Conservation (phyloP, 192 early-diverging fungal genomes). For the Glomus cerebriforme region DNA sequence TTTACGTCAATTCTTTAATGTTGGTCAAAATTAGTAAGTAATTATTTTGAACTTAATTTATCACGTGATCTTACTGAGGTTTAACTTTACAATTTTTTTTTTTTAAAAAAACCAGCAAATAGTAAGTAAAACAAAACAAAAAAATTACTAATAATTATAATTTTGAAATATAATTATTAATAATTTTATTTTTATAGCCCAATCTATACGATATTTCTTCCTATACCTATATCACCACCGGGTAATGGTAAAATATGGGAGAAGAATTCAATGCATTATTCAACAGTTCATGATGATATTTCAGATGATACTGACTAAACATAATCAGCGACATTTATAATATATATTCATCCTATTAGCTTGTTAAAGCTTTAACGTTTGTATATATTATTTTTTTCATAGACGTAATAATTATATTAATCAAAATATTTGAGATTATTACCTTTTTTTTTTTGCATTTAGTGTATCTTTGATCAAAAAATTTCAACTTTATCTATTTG, state of each 20-base stretch:
- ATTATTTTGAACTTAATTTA: neutral
- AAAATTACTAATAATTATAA: constrained; percentile 4
- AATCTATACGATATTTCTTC: constrained; percentile 54
- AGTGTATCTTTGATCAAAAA: neutral
- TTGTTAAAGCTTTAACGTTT: neutral
- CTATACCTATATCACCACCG: constrained; percentile 52
- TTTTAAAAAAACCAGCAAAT: neutral
- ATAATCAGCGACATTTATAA: neutral
- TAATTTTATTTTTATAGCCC: constrained; percentile 35
- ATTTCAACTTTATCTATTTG: neutral
- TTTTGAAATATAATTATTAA: neutral
- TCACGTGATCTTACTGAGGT: neutral
- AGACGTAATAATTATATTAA: neutral
- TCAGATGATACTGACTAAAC: constrained; percentile 18
- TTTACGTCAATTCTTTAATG: constrained; percentile 53
- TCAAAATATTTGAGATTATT: neutral
- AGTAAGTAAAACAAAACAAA: constrained; percentile 10
- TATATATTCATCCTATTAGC: neutral
- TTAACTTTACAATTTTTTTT: constrained; percentile 6
- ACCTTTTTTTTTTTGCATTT: neutral
- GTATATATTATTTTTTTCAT: neutral
- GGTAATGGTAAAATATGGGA: constrained; percentile 49
- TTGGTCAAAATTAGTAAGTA: constrained; percentile 52
- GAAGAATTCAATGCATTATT: constrained; percentile 34
- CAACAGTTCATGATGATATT: constrained; percentile 9